Base-by-base conservation (phyloP, 805 yeast species). In the Yamadazyma kitorensis region DNA sequence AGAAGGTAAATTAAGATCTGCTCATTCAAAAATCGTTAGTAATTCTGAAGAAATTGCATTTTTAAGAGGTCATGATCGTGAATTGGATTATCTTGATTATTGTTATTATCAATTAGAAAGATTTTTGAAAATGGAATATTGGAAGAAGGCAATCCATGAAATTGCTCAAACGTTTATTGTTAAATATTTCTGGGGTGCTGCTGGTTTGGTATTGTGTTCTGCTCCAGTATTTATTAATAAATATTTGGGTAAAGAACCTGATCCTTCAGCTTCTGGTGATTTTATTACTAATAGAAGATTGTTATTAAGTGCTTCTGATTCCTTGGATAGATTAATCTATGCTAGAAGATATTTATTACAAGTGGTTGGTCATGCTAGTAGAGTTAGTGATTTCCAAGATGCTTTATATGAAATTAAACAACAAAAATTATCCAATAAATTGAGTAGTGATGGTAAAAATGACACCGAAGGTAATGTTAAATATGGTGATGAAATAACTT, bases 131-230 rank as follows among this genome's bases (percentile, higher is more conserved):
- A 74, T 79, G 61, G 89, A 84, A 52, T 73, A 83, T 43, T 76
- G 84, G 61, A 80, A 85, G 47, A 72, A 82, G 63, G 81, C 91
- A 18, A 57, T 83, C 17, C 91, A 88, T 59, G 88, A 88, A 52
- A 75, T 86, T 46, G 84, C 91, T 2, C 93, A 91, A 46, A 86
- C 83, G 31, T 89, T 88, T 49, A 79, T 87, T 34, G 89, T 89
- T 41, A 89, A 89, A 61, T 89, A 89, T 59, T 77, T 87, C 31
- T 83, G 96, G 89, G 98, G 98, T 42, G 98, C 96, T 2, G 86
- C 93, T 20, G 98, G 98, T 8, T 70, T 89, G 40, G 76, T 81
- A 1, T 68, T 89, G 30, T 89, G 97, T 59, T 80, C 96, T 2
- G 78, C 89, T 3, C 97, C 98, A 5, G 84, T 88, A 2, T 89